Conservation (phyloP, 768 basidiomycete genomes). For the Mycena leptocephala region DNA sequence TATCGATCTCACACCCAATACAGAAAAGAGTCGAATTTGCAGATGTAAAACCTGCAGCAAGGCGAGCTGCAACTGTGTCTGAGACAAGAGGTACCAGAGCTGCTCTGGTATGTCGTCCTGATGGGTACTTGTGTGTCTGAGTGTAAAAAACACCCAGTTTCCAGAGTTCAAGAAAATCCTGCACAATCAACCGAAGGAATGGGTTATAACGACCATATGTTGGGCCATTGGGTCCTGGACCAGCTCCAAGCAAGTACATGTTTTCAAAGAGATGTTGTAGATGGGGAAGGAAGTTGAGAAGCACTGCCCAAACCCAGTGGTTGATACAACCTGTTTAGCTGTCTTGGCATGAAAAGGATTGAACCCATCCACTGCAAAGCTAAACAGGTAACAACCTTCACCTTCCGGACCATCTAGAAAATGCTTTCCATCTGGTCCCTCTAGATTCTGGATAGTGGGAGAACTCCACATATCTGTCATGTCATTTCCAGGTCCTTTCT, state of each 20-base stretch:
- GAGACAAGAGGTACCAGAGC: too few relatives aligned
- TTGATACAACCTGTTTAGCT: conserved; percentile 41
- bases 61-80: too few relatives aligned
- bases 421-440: conserved; percentile 34
- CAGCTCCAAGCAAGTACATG: conserved; percentile 54
- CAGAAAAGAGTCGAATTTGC: too few relatives aligned
- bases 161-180: too few relatives aligned
- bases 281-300: conserved; percentile 35
- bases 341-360: conserved; percentile 45
- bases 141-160: too few relatives aligned
- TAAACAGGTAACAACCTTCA: conserved; percentile 43
- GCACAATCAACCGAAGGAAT: conserved; percentile 51
- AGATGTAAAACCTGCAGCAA: too few relatives aligned
- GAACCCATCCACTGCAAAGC: conserved; percentile 46
- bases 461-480: conserved; percentile 42
- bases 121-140: too few relatives aligned
- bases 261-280: conserved; percentile 49
- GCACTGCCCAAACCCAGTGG: conserved; percentile 42
- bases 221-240: conserved; percentile 57
- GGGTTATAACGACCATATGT: conserved; percentile 51
- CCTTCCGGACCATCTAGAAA: conserved; percentile 39
- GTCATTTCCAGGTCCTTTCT: not conserved
- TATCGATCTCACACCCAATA: too few relatives aligned
- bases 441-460: conserved; percentile 33
- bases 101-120: too few relatives aligned